A percentile compares a stretch with the other conserved stretches of the same genome.
phyloP scores from a whole-genome alignment of 768 basidiomycete genomes.

The Lanmaoa pseudosensibilis region DNA sequence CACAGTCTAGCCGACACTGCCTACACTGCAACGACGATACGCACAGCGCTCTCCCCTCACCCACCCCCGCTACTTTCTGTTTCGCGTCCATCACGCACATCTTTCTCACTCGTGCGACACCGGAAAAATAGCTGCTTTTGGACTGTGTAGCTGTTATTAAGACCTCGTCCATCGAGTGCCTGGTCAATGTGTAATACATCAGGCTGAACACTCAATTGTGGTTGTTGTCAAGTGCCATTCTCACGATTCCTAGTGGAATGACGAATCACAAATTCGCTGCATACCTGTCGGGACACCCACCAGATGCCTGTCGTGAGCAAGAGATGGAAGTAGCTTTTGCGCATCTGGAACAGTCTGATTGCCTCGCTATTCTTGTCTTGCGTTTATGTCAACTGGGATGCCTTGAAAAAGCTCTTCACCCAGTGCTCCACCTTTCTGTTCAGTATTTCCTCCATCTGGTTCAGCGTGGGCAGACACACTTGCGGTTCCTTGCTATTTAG shows the following conservation, averaged over 20 bases:
- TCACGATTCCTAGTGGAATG: not conserved
- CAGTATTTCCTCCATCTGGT: not conserved
- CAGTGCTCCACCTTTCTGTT: not conserved
- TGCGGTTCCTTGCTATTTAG: not conserved
- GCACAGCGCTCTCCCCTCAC: too few relatives aligned
- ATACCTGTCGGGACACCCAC: not conserved
- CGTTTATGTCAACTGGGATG: not conserved
- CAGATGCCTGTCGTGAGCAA: not conserved
- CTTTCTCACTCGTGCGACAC: not conserved
- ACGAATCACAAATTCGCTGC: not conserved
- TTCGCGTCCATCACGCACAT: too few relatives aligned
- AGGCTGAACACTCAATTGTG: too few relatives aligned
- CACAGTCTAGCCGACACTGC: too few relatives aligned
- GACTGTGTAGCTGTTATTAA: not conserved
- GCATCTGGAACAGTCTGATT: not conserved
- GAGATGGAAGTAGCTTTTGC: not conserved
- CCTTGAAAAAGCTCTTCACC: not conserved
- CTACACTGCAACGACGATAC: too few relatives aligned
- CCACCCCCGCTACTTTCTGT: not conserved
- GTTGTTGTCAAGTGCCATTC: too few relatives aligned
- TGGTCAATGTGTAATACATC: not conserved
- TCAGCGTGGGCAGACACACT: not conserved
- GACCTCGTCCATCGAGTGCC: not conserved
- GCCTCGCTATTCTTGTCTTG: not conserved
- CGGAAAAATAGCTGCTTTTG: not conserved